Conservation (phyloP, 2,329 filamentous ascomycete species). For the Diaporthe sp. region DNA sequence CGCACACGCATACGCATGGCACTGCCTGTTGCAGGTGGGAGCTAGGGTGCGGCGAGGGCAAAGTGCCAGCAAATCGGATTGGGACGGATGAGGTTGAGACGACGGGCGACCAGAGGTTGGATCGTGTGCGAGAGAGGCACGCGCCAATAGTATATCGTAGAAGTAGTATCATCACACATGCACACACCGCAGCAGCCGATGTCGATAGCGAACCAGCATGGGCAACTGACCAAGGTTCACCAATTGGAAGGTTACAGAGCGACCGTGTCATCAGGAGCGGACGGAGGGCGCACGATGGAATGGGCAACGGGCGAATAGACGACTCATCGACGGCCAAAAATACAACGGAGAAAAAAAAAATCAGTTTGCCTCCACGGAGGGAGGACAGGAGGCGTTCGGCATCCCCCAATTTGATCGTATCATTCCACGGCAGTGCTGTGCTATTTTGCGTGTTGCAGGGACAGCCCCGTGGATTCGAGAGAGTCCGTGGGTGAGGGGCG, state of each 20-base stretch:
- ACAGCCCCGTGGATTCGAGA: neutral
- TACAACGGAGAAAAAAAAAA: constrained; percentile 2
- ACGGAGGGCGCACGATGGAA: neutral
- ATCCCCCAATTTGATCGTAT: neutral
- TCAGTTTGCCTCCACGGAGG: neutral
- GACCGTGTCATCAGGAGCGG: neutral
- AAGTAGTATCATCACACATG: constrained; percentile 9
- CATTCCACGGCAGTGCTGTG: constrained; percentile 16
- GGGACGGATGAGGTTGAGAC: constrained; percentile 17
- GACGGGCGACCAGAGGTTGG: neutral
- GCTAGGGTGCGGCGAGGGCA: neutral
- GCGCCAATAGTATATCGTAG: neutral
- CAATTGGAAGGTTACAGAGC: neutral
- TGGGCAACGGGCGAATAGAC: neutral
- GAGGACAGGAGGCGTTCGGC: neutral
- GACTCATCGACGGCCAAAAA: constrained; percentile 23
- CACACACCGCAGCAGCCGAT: neutral
- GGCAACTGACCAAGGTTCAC: neutral
- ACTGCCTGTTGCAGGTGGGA: constrained; percentile 21
- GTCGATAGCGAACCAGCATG: neutral
- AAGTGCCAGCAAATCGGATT: neutral
- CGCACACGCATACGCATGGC: constrained; percentile 3
- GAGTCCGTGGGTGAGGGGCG: constrained; percentile 21
- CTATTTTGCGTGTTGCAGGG: constrained; percentile 12
- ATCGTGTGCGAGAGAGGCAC: neutral